These are phyloP conservation scores for Sophora flavescens DNA, from an alignment of 306 rosid species.

Conservation along the genomic window DNA sequence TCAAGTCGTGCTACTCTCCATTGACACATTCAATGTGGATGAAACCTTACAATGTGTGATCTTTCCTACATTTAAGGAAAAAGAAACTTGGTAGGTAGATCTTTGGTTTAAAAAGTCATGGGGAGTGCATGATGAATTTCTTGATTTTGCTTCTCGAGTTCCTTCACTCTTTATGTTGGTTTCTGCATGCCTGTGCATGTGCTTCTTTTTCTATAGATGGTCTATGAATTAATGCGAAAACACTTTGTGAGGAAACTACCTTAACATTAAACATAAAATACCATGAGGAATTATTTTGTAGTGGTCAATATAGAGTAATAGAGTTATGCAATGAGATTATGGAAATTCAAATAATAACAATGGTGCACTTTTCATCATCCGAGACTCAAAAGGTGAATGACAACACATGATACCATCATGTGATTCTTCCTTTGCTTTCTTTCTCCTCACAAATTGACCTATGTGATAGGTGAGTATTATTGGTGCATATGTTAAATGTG, in stretches of 20 bases:
- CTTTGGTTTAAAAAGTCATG: not conserved
- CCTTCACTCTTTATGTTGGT: not conserved
- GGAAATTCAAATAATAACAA: not conserved
- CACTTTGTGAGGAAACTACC: not conserved
- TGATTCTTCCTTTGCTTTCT: not conserved
- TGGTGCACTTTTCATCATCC: not conserved
- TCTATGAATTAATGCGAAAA: conserved; percentile 1
- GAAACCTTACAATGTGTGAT: conserved; percentile 33
- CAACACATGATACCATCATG: not conserved
- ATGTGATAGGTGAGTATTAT: not conserved
- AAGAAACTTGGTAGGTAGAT: not conserved
- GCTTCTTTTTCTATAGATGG: conserved; percentile 5
- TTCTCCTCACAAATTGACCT: not conserved
- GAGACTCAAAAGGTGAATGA: not conserved
- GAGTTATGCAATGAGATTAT: not conserved
- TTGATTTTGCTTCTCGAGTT: not conserved
- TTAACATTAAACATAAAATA: not conserved
- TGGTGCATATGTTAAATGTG: not conserved
- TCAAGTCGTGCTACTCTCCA: conserved; percentile 30
- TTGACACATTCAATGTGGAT: conserved; percentile 3
- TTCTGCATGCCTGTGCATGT: not conserved
- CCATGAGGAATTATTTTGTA: conserved; percentile 21
- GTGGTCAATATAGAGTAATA: not conserved
- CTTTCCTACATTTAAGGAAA: conserved; percentile 1
- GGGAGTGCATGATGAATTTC: conserved; percentile 17